Conservation (phyloP, 495 filamentous ascomycete genomes). For the Penicillium taxi region DNA sequence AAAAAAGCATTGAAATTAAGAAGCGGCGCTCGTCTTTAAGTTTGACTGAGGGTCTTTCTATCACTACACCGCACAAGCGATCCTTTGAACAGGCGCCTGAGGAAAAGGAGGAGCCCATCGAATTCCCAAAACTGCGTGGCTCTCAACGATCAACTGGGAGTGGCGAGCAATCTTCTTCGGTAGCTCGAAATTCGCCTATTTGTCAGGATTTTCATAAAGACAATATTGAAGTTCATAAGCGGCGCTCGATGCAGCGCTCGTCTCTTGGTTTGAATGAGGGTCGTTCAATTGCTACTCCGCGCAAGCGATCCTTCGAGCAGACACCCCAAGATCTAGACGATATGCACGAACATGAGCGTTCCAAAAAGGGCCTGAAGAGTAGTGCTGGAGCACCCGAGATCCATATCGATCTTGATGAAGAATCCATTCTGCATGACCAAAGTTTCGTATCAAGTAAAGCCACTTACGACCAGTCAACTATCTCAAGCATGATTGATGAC, state of each 20-base stretch:
- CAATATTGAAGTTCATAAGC: constrained; percentile 10
- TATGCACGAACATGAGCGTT: constrained; percentile 15
- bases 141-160: not conserved
- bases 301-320: constrained; percentile 36
- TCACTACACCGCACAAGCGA: constrained; percentile 31
- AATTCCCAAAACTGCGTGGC: constrained; percentile 8
- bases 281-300: constrained; percentile 17
- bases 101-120: constrained; percentile 25
- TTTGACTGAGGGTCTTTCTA: no score
- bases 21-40: not conserved
- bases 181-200: constrained; percentile 7
- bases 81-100: constrained; percentile 34
- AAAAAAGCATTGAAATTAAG: not conserved
- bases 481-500: constrained; percentile 34
- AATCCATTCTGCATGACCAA: constrained; percentile 20
- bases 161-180: not conserved
- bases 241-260: constrained; percentile 7
- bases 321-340: constrained; percentile 23
- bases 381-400: constrained; percentile 22
- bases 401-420: constrained; percentile 26
- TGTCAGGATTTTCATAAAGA: no score
- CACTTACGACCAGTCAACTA: constrained; percentile 15
- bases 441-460: constrained; percentile 12
- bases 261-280: constrained; percentile 8
- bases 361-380: constrained; percentile 27